Conservation (phyloP, 192 early-diverging fungal species). For the Geranomyces michiganensis region DNA sequence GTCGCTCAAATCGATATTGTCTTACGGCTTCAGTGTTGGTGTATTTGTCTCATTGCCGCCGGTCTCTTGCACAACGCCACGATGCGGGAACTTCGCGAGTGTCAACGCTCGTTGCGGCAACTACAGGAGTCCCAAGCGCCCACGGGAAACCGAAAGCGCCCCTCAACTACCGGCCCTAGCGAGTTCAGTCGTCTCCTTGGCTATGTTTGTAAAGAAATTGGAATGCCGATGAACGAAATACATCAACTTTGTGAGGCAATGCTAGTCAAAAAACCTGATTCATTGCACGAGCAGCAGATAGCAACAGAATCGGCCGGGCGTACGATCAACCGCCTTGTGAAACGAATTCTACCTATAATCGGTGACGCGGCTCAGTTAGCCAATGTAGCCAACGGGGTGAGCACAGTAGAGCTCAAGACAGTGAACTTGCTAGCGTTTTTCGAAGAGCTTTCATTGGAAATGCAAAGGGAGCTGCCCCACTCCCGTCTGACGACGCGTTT, state of each 20-base stretch:
- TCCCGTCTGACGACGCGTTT: conserved; percentile 9
- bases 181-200: conserved; percentile 11
- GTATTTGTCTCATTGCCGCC: neutral
- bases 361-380: conserved; percentile 18
- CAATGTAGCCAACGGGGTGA: conserved; percentile 3
- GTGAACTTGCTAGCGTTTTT: conserved; percentile 13
- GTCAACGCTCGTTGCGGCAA: neutral
- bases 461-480: neutral
- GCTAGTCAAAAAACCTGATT: neutral
- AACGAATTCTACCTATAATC: conserved; percentile 7
- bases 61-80: conserved; percentile 5
- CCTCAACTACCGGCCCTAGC: neutral
- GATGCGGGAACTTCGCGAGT: neutral
- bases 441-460: conserved; percentile 4
- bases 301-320: neutral
- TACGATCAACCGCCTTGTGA: neutral
- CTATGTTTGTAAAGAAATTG: conserved; percentile 25
- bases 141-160: neutral
- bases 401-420: neutral
- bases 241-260: neutral
- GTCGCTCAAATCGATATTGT: neutral
- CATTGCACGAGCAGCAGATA: neutral
- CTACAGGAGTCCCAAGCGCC: neutral
- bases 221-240: conserved; percentile 9
- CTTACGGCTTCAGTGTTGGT: conserved; percentile 11